Conservation (phyloP, 2,329 filamentous ascomycete genomes). For the Torrubiella hemipterigena region DNA sequence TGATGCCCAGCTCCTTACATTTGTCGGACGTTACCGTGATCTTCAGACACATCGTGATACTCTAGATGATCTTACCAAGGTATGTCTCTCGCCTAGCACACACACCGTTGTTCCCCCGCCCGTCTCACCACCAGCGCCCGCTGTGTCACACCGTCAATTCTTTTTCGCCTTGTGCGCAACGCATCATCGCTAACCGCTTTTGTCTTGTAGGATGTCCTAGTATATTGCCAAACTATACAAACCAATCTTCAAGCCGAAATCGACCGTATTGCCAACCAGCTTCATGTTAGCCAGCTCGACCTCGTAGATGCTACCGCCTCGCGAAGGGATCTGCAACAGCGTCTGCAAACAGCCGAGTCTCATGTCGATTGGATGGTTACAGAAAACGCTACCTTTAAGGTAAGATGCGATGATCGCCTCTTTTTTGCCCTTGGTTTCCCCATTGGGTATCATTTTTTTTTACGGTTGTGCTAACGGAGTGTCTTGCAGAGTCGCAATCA, state of each 20-base stretch:
- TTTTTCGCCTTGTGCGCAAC: neutral
- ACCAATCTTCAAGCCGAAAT: constrained; percentile 31
- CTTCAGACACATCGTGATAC: constrained; percentile 4
- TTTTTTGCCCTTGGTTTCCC: constrained; percentile 5
- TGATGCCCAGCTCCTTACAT: neutral
- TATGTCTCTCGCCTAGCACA: constrained; percentile 1
- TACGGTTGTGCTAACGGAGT: constrained; percentile 6
- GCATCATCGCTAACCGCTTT: neutral
- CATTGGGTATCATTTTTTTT: constrained; percentile 1
- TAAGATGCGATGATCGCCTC: constrained; percentile 16
- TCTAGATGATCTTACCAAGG: constrained; percentile 5
- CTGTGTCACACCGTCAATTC: too few species aligned
- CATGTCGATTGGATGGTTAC: constrained; percentile 20
- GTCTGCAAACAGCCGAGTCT: constrained; percentile 26
- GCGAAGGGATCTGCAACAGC: constrained; percentile 37
- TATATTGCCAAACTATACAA: constrained; percentile 33
- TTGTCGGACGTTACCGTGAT: constrained; percentile 6
- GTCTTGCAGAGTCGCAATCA: constrained; percentile 36
- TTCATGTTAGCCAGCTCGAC: constrained; percentile 35
- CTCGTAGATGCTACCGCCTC: constrained; percentile 35
- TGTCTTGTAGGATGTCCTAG: constrained; percentile 29
- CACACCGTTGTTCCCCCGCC: too few species aligned
- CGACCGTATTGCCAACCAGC: constrained; percentile 22
- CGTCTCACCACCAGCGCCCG: too few species aligned
- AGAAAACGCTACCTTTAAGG: constrained; percentile 33